Evolutionary conservation across 1,284 basidiomycete genomes (phyloP).

Genomic region (Apiotrichum gracile): DNA sequence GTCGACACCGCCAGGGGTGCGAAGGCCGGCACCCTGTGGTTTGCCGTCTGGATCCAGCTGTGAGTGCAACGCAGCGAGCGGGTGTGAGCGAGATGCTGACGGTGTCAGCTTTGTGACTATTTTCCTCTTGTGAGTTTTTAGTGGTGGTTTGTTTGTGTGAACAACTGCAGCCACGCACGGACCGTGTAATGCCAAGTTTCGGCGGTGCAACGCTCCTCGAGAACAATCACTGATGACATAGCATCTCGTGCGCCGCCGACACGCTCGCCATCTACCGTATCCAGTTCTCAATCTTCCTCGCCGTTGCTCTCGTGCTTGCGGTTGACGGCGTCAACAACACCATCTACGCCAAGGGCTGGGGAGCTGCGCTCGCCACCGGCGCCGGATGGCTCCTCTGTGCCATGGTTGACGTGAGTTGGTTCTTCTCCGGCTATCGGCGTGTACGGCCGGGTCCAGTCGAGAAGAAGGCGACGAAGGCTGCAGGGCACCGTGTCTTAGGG

Average conservation of each 20-base stretch:
- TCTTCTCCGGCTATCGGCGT: neutral
- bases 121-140: conserved; percentile 35
- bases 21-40: conserved; percentile 66
- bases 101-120: conserved; percentile 27
- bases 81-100: neutral
- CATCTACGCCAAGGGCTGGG: conserved; percentile 16
- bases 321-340: conserved; percentile 5
- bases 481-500: too few species aligned
- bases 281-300: conserved; percentile 80
- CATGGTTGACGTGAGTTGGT: conserved; percentile 57
- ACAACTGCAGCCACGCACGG: too few species aligned
- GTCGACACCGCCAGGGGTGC: neutral
- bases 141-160: neutral
- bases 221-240: conserved; percentile 4
- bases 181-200: too few species aligned
- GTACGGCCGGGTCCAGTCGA: too few species aligned
- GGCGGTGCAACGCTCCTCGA: neutral
- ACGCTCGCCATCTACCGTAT: conserved; percentile 37
- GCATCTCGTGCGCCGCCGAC: conserved; percentile 36
- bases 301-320: conserved; percentile 84
- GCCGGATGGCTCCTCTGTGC: conserved; percentile 91
- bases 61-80: conserved; percentile 11
- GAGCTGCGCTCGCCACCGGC: conserved; percentile 71
- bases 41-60: conserved; percentile 64
- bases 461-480: too few species aligned